Conservation (phyloP, 1,139 yeast species). For the Candida pseudoviswanathii region DNA sequence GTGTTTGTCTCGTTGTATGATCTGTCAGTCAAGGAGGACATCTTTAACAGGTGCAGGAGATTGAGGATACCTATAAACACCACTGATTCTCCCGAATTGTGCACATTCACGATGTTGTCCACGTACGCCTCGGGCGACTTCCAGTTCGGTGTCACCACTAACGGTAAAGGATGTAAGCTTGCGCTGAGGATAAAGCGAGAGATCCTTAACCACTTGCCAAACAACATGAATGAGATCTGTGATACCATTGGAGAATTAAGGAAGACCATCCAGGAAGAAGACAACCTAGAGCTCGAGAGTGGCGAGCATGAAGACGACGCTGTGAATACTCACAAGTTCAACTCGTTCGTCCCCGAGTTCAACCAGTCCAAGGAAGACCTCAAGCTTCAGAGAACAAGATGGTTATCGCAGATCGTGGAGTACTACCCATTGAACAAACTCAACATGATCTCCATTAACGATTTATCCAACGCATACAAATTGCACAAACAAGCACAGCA, state of each 20-base stretch:
- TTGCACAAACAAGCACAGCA: constrained; percentile 9
- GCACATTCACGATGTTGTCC: constrained; percentile 78
- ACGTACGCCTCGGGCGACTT: constrained; percentile 71
- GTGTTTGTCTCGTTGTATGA: constrained; percentile 61
- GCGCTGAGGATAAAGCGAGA: constrained; percentile 83
- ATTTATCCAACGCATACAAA: constrained; percentile 48
- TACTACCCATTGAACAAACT: constrained; percentile 78
- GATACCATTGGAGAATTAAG: constrained; percentile 69
- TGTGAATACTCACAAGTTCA: constrained; percentile 57
- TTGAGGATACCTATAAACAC: constrained; percentile 82
- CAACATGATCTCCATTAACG: constrained; percentile 57
- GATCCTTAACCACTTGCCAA: constrained; percentile 64
- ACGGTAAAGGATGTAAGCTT: constrained; percentile 87
- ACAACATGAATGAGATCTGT: constrained; percentile 70
- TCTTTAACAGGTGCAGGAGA: constrained; percentile 53
- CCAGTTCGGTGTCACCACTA: constrained; percentile 82
- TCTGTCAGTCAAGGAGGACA: constrained; percentile 31
- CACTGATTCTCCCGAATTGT: constrained; percentile 68
- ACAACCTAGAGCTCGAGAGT: constrained; percentile 36
- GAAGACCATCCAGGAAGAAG: constrained; percentile 55
- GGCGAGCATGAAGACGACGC: constrained; percentile 77
- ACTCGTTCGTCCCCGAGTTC: constrained; percentile 63
- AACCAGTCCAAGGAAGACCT: constrained; percentile 54
- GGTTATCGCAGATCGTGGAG: constrained; percentile 90
- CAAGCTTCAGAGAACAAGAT: constrained; percentile 66